Evolutionary conservation across 225 moss, liverwort and hornwort genomes (phyloP), one percentile per base, ranked within the genome.

Genomic region (Pseudisothecium myosuroides): DNA sequence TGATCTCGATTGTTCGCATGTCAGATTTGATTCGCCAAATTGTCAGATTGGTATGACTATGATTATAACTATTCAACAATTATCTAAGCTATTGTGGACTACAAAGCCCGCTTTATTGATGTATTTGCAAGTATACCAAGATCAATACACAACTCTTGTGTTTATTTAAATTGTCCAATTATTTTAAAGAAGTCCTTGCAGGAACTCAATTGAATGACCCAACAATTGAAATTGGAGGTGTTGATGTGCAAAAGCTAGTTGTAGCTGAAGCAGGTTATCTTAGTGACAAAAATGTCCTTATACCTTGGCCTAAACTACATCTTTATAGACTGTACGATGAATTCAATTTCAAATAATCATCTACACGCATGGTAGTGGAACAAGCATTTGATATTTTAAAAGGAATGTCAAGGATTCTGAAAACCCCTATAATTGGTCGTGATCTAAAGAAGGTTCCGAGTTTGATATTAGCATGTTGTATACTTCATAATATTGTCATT

Each of bases 1-100:
- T n/a, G 7, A 22, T 68, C 13, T 68, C n/a, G 12, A 68, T 1
- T 22, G 2, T 7, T 68, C 4, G 1, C 22, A 68, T 68, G n/a
- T 68, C 1, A 22, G 2, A 12, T n/a, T 68, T 4, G 1, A n/a
- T 68, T n/a, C n/a, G 22, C 13, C 0, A 12, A 0, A 68, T 68
- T 13, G 0, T n/a, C 7, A 68, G 1, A n/a, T n/a, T n/a, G n/a
- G 12, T 68, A n/a, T 68, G 68, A 68, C 3, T 0, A 1, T 12
- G 4, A 68, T 68, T 4, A 68, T 4, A 68, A 68, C 13, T n/a
- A 68, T 23, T 37, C 7, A 4, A 68, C 22, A 13, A n/a, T n/a
- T 68, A n/a, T 68, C 7, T 7, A 68, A n/a, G n/a, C n/a, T 22
- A 68, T n/a, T n/a, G 68, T 68, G 2, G 68, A n/a, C n/a, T 0